Conservation (phyloP, 495 filamentous ascomycete species). For the Penicillium verhagenii region DNA sequence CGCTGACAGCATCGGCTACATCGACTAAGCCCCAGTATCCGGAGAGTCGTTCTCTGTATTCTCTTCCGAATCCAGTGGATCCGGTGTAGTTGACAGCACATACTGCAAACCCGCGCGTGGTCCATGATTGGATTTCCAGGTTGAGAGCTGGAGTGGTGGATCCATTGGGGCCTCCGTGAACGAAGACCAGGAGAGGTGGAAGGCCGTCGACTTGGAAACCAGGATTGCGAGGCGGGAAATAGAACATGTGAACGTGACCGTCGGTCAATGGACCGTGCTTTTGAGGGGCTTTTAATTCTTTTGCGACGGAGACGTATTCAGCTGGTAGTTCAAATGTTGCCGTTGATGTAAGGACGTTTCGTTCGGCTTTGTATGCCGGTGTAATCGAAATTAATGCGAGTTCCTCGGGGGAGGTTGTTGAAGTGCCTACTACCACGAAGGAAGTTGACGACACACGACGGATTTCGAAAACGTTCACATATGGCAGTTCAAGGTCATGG, state of each 20-base stretch:
- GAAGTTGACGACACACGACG: slow-evolving; percentile 18
- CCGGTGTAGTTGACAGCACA: slow-evolving; percentile 50
- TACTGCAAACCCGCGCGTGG: slow-evolving; percentile 51
- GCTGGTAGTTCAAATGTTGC: slow-evolving; percentile 19
- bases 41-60: slow-evolving; percentile 44
- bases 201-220: slow-evolving; percentile 27
- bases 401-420: slow-evolving; percentile 21
- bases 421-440: slow-evolving; percentile 23
- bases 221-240: slow-evolving; percentile 45
- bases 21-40: slow-evolving; percentile 46
- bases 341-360: slow-evolving; percentile 23
- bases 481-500: slow-evolving; percentile 23
- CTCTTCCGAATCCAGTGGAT: slow-evolving; percentile 46
- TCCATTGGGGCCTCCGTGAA: slow-evolving; percentile 52
- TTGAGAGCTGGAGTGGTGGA: slow-evolving; percentile 27
- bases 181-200: slow-evolving; percentile 44
- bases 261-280: slow-evolving; percentile 23
- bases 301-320: slow-evolving; percentile 36
- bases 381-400: slow-evolving; percentile 20
- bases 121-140: slow-evolving; percentile 48
- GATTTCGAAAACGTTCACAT: slow-evolving; percentile 22
- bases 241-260: slow-evolving; percentile 39
- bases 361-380: slow-evolving; percentile 10
- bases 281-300: slow-evolving; percentile 23
- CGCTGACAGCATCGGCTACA: slow-evolving; percentile 42